A percentile compares a stretch with the other conserved stretches of the same genome.
Conservation (phyloP, 768 basidiomycete genomes). For the Termitomyces sp. region DNA sequence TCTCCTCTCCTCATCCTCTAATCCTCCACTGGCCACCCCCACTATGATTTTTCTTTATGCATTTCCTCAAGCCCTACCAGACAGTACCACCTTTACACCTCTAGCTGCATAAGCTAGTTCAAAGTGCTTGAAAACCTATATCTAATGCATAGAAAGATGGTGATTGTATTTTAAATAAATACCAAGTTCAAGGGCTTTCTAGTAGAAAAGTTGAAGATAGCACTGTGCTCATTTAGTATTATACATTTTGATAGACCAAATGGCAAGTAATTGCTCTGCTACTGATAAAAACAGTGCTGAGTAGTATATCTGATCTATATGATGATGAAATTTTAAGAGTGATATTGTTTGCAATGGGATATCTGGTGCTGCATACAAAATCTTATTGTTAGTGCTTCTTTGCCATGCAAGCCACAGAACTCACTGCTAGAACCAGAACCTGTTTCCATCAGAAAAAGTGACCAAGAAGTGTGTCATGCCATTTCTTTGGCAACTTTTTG, state of each 20-base stretch:
- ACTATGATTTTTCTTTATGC: no score
- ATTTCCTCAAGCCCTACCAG: no score
- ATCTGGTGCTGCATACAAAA: not conserved
- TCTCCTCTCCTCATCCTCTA: no score
- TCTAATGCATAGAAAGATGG: not conserved
- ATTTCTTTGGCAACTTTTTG: no score
- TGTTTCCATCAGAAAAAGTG: no score
- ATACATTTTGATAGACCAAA: not conserved
- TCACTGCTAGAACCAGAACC: no score
- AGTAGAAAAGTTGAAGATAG: not conserved
- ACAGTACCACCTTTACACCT: no score
- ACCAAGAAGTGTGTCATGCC: no score
- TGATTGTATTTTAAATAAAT: not conserved
- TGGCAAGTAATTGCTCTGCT: not conserved
- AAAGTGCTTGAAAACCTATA: not conserved
- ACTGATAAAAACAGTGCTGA: not conserved
- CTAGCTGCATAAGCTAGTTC: not conserved
- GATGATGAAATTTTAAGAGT: not conserved
- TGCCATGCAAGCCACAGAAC: not conserved
- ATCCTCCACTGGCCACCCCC: no score
- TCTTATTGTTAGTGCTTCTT: not conserved
- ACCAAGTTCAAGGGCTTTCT: not conserved
- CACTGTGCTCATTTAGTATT: not conserved
- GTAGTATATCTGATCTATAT: not conserved
- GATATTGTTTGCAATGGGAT: not conserved